Conservation (phyloP, 169 alveolate species). For the Eimeria necatrix region DNA sequence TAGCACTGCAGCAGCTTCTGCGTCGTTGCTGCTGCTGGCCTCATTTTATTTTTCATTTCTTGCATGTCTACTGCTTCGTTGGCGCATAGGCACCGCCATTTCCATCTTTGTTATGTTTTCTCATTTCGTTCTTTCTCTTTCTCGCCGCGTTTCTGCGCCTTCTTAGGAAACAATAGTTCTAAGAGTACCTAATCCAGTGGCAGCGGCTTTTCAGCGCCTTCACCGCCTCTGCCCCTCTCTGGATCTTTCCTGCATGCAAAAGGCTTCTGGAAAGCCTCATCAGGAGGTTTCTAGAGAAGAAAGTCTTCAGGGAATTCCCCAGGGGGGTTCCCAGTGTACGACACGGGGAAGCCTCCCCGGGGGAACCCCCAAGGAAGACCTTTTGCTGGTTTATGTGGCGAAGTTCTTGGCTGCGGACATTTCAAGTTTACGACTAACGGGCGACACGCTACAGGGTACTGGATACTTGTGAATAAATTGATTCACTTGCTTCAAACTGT, state of each 20-base stretch:
- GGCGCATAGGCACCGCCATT: no score
- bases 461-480: no score
- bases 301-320: background rate
- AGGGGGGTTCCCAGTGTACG: no score
- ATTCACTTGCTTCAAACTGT: no score
- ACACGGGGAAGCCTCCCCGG: background rate
- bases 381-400: slow-evolving; percentile 64
- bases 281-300: background rate
- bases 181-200: slow-evolving; percentile 85
- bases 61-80: no score
- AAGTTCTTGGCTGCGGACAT: slow-evolving; percentile 69
- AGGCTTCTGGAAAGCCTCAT: background rate
- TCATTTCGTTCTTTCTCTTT: background rate
- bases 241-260: background rate
- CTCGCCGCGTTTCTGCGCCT: background rate
- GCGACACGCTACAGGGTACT: slow-evolving; percentile 65
- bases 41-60: no score
- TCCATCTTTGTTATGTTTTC: background rate
- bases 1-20: no score
- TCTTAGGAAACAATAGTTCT: slow-evolving; percentile 17
- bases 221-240: slow-evolving; percentile 77
- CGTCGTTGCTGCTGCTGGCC: no score
- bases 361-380: background rate
- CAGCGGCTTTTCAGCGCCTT: slow-evolving; percentile 82
- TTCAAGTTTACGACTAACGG: background rate